Conservation (phyloP, 2,329 filamentous ascomycete species). For the Penicillium concentricum region DNA sequence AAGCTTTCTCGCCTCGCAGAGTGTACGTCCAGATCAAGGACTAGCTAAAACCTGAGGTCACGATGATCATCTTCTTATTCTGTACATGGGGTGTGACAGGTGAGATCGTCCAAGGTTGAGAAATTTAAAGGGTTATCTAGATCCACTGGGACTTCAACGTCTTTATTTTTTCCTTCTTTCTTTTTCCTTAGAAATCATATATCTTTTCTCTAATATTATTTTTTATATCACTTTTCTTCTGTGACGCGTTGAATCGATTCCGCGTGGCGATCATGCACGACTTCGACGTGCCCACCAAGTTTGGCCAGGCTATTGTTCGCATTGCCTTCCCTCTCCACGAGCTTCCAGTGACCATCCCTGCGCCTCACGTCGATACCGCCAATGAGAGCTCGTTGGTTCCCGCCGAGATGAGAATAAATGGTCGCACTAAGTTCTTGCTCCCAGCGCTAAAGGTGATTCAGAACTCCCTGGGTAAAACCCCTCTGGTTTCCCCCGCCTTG, state of each 20-base stretch:
- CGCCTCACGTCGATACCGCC: slow-evolving; percentile 32
- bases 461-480: no score
- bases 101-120: slow-evolving; percentile 8
- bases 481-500: no score
- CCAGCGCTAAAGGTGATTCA: no score
- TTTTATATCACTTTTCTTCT: neutral
- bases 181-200: neutral
- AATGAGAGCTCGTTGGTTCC: no score
- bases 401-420: no score
- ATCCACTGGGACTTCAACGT: slow-evolving; percentile 1
- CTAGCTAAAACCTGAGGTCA: no score
- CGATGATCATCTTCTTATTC: no score
- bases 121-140: slow-evolving; percentile 15
- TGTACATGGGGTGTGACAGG: no score
- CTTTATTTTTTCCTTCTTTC: slow-evolving; percentile 3
- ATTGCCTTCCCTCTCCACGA: slow-evolving; percentile 55
- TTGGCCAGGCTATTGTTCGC: slow-evolving; percentile 31
- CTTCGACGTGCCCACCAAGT: slow-evolving; percentile 31
- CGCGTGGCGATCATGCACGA: slow-evolving; percentile 28
- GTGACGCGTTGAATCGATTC: neutral
- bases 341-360: slow-evolving; percentile 38
- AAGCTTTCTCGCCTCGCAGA: no score
- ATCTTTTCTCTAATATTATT: neutral
- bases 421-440: no score
- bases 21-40: no score